These are phyloP conservation scores for Linnemannia hyalina DNA, from an alignment of 192 early-diverging fungal species.

Conservation along the genomic window DNA sequence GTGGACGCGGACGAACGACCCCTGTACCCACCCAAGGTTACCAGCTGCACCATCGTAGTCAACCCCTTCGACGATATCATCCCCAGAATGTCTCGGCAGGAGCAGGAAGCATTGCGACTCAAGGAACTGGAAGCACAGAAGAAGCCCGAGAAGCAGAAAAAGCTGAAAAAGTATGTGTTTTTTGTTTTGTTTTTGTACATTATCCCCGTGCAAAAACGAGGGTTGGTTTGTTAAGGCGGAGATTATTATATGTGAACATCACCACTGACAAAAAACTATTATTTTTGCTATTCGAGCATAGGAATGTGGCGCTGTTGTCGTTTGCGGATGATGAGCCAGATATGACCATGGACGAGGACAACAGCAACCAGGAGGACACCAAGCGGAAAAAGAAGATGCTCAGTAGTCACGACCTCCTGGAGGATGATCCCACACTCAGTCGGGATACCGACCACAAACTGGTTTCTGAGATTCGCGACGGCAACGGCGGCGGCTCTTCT, in stretches of 20 bases:
- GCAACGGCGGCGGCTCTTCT: not conserved
- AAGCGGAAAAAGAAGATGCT: conserved; percentile 65
- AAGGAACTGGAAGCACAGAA: conserved; percentile 49
- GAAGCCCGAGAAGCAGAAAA: conserved; percentile 64
- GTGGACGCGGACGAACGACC: conserved; percentile 86
- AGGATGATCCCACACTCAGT: conserved; percentile 58
- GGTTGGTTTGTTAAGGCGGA: not conserved
- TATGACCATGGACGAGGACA: conserved; percentile 59
- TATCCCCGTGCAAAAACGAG: too few species aligned
- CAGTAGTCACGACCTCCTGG: conserved; percentile 85
- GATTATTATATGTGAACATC: not conserved
- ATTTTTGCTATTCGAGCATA: conserved; percentile 41
- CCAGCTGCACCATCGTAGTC: conserved; percentile 72
- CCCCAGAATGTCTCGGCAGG: conserved; percentile 69
- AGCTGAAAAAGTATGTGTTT: conserved; percentile 77
- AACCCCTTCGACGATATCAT: conserved; percentile 96
- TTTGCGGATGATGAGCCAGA: conserved; percentile 87
- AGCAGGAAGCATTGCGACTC: conserved; percentile 39
- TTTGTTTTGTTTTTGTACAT: too few species aligned
- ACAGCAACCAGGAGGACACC: conserved; percentile 34
- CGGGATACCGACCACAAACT: conserved; percentile 28
- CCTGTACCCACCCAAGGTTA: conserved; percentile 78
- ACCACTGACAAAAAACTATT: not conserved
- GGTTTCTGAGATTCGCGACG: not conserved
- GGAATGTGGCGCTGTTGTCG: conserved; percentile 83